Evolutionary conservation across 371 early-diverging fungal species (phyloP).

Genomic region (Mortierella sp.): DNA sequence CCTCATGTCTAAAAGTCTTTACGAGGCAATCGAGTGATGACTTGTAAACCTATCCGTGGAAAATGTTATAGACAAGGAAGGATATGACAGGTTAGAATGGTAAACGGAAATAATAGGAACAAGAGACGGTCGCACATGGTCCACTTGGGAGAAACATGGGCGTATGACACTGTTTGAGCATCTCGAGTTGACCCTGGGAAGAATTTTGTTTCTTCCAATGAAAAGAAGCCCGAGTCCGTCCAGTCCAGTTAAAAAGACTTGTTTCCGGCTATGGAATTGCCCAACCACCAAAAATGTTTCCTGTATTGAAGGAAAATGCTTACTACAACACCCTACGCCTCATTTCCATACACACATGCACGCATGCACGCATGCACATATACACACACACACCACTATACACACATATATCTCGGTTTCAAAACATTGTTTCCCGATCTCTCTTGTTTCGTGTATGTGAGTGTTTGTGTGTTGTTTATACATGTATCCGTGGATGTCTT

Average conservation of each 20-base stretch:
- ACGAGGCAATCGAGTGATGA: slow-evolving; percentile 71
- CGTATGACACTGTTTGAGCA: background rate
- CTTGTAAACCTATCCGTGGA: slow-evolving; percentile 63
- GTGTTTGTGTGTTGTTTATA: background rate
- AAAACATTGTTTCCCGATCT: background rate
- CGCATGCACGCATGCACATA: no score
- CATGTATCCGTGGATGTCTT: background rate
- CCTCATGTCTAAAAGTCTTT: slow-evolving; percentile 75
- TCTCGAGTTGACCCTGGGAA: slow-evolving; percentile 1
- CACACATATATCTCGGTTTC: no score
- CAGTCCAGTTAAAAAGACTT: no score
- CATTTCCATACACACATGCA: background rate
- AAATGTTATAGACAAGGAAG: background rate
- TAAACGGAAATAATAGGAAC: background rate
- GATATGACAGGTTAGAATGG: no score
- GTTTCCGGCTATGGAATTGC: background rate
- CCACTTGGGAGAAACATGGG: background rate
- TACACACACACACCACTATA: no score
- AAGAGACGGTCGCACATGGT: background rate
- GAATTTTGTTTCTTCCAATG: slow-evolving; percentile 14
- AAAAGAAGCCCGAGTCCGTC: background rate
- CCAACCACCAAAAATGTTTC: background rate
- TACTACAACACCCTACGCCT: slow-evolving; percentile 22
- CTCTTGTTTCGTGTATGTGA: no score
- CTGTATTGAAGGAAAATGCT: background rate